phyloP scores from a whole-genome alignment of 495 filamentous ascomycete genomes.

The Daldinia loculata region DNA sequence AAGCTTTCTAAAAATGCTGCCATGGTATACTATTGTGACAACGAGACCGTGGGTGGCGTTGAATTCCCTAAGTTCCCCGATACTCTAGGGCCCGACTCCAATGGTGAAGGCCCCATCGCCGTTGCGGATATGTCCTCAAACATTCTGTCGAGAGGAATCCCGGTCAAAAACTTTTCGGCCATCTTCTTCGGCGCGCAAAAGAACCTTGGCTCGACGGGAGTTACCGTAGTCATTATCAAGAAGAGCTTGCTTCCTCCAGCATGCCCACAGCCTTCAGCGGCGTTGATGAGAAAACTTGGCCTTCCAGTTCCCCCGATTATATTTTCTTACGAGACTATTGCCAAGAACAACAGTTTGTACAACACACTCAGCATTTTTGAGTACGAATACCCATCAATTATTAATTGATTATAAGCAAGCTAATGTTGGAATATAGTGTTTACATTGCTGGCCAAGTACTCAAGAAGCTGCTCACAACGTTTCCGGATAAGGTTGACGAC shows the following conservation, averaged over 20 bases:
- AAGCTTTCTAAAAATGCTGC: conserved; percentile 76
- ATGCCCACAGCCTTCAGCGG: conserved; percentile 61
- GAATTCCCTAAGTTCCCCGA: conserved; percentile 84
- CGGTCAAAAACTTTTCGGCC: conserved; percentile 75
- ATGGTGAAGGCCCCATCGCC: conserved; percentile 70
- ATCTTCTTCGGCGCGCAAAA: conserved; percentile 90
- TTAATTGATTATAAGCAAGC: not conserved
- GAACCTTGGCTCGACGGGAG: conserved; percentile 85
- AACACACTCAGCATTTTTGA: conserved; percentile 96
- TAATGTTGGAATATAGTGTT: conserved; percentile 57
- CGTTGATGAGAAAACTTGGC: conserved; percentile 75
- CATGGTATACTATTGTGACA: conserved; percentile 92
- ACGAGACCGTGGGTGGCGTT: conserved; percentile 95
- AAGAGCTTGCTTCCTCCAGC: conserved; percentile 76
- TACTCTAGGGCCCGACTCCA: conserved; percentile 62
- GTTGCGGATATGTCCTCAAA: conserved; percentile 90
- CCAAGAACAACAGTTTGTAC: conserved; percentile 90
- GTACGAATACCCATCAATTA: conserved; percentile 42
- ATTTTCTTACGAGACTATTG: conserved; percentile 79
- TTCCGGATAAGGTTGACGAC: conserved; percentile 71
- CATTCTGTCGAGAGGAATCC: conserved; percentile 68
- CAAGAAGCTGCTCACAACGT: conserved; percentile 66
- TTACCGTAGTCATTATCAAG: conserved; percentile 83
- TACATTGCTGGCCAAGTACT: conserved; percentile 90
- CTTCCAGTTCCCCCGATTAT: conserved; percentile 80